These are phyloP conservation scores for Eucommia ulmoides DNA, from an alignment of 257 asterid species.

Conservation along the genomic window DNA sequence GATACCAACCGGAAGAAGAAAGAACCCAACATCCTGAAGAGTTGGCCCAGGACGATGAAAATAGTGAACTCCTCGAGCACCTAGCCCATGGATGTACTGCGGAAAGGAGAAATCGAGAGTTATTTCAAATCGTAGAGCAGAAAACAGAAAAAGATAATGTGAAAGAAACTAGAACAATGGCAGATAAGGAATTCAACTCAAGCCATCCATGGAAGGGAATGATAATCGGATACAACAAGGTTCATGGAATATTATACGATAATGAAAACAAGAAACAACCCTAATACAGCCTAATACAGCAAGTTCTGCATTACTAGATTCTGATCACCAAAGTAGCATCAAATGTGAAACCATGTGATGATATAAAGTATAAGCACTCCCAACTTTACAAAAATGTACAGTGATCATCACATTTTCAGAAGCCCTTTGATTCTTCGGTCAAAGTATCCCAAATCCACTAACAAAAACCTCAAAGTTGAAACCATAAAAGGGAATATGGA, in stretches of 20 bases:
- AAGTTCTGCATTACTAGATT: too few relatives aligned
- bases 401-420: background rate
- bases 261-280: too few relatives aligned
- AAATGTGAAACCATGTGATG: background rate
- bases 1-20: conserved; percentile 36
- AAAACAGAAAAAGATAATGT: background rate
- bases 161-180: conserved; percentile 2
- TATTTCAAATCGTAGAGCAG: conserved; percentile 1
- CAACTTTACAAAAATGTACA: background rate
- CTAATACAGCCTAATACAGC: too few relatives aligned
- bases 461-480: background rate
- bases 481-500: background rate
- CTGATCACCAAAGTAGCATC: too few relatives aligned
- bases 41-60: conserved; percentile 82
- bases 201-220: background rate
- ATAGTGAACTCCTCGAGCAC: conserved; percentile 94
- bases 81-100: conserved; percentile 87
- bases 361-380: background rate
- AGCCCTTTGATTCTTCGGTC: background rate
- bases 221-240: conserved; percentile 8
- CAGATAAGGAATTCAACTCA: background rate
- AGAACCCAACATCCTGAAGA: conserved; percentile 81
- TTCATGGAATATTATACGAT: conserved; percentile 1
- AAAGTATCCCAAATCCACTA: background rate
- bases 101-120: conserved; percentile 5